Percentiles rank a stretch among this genome's conserved stretches.
These are phyloP conservation scores for Fraxinus ornus DNA, from an alignment of 305 asterid genomes.

Conservation along the genomic window DNA sequence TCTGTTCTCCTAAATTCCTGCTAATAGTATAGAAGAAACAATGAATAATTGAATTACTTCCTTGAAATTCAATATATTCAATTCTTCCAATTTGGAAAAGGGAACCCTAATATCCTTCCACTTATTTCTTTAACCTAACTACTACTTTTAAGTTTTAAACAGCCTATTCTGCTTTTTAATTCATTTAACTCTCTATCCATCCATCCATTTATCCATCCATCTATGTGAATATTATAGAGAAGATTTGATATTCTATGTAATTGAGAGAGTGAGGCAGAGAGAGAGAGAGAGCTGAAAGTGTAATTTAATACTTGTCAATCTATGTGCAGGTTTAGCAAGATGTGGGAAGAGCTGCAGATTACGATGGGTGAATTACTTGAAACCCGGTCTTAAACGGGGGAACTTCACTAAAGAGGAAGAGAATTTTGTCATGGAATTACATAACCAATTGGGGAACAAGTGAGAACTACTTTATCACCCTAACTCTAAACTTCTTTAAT, in stretches of 20 bases:
- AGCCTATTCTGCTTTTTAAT: neutral
- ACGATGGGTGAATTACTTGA: neutral
- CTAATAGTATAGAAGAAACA: neutral
- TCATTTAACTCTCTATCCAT: neutral
- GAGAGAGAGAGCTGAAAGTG: neutral
- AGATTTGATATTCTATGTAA: neutral
- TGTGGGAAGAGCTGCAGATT: neutral
- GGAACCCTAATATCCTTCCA: neutral
- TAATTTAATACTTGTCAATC: neutral
- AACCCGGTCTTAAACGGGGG: neutral
- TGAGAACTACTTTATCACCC: neutral
- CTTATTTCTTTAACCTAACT: neutral
- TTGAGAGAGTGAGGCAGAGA: neutral
- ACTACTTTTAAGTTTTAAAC: neutral
- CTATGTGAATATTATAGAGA: neutral
- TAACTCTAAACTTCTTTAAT: neutral
- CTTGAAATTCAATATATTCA: neutral
- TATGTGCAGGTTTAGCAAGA: neutral
- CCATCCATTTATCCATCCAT: neutral
- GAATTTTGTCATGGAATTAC: neutral
- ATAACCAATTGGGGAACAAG: neutral
- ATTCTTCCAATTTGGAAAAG: neutral
- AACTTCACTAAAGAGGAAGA: neutral
- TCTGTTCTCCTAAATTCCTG: neutral
- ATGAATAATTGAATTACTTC: neutral